These are phyloP conservation scores for Cyanidiococcus yangmingshanensis DNA, from an alignment of 23 red algal species.

Conservation along the genomic window DNA sequence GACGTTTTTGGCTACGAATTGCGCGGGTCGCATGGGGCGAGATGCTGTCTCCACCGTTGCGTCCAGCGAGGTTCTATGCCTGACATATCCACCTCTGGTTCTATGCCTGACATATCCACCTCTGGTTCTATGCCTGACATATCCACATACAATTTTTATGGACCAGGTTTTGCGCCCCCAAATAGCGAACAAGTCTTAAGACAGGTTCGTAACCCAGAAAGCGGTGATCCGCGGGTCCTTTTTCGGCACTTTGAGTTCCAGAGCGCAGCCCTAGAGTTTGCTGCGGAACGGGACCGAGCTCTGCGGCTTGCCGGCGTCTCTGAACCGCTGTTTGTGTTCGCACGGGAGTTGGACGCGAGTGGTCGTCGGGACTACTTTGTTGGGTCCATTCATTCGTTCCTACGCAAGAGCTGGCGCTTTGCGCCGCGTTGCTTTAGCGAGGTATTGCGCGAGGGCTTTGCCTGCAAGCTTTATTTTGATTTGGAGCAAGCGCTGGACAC, in stretches of 20 bases:
- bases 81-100: too few relatives aligned
- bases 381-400: not conserved
- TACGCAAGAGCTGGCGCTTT: not conserved
- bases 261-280: not conserved
- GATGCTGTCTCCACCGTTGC: too few relatives aligned
- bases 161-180: not conserved
- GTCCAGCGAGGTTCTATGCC: too few relatives aligned
- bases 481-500: conserved; percentile 30
- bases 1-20: too few relatives aligned
- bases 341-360: not conserved
- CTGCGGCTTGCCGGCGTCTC: not conserved
- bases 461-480: conserved; percentile 73
- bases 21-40: too few relatives aligned
- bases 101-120: too few relatives aligned
- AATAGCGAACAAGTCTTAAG: not conserved
- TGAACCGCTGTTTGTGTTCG: not conserved
- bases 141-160: not conserved
- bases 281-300: not conserved
- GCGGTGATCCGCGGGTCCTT: not conserved
- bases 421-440: conserved; percentile 43
- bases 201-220: not conserved
- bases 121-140: not conserved
- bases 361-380: not conserved
- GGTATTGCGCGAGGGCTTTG: conserved; percentile 41
- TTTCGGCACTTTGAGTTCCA: not conserved